phyloP scores from a whole-genome alignment of 2,329 filamentous ascomycete genomes.

The Scolecobasidium constrictum region DNA sequence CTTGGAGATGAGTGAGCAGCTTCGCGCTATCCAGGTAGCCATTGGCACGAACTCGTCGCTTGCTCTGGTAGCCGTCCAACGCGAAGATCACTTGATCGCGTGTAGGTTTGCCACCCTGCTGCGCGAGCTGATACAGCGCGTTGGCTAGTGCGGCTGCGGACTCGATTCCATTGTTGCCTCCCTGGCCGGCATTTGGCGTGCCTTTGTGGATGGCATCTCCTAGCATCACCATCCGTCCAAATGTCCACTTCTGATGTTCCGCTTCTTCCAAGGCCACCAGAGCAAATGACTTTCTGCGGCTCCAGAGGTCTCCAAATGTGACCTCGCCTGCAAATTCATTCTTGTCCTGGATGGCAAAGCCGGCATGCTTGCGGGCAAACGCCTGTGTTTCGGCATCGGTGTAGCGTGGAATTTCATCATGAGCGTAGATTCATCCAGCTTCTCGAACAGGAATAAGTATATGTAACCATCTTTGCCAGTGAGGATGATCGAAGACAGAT shows the following conservation, averaged over 20 bases:
- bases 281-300: constrained; percentile 17
- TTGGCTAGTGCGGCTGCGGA: constrained; percentile 15
- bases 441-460: constrained; percentile 28
- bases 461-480: constrained; percentile 19
- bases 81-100: constrained; percentile 8
- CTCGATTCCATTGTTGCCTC: constrained; percentile 17
- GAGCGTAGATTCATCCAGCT: constrained; percentile 19
- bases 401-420: constrained; percentile 23
- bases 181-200: constrained; percentile 15
- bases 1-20: too few relatives aligned
- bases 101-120: constrained; percentile 2
- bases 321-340: constrained; percentile 15
- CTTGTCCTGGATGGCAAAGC: constrained; percentile 15
- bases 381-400: constrained; percentile 21
- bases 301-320: constrained; percentile 22
- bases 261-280: constrained; percentile 19
- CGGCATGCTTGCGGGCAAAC: constrained; percentile 17
- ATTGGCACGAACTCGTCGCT: constrained; percentile 12
- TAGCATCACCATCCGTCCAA: constrained; percentile 16
- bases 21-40: too few relatives aligned
- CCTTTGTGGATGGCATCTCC: constrained; percentile 18
- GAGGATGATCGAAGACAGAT: constrained; percentile 18
- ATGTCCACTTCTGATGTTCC: constrained; percentile 16
- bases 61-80: constrained; percentile 14
- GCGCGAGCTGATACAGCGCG: too few relatives aligned